Conservation (phyloP, 805 yeast species). For the Candida chauliodis region DNA sequence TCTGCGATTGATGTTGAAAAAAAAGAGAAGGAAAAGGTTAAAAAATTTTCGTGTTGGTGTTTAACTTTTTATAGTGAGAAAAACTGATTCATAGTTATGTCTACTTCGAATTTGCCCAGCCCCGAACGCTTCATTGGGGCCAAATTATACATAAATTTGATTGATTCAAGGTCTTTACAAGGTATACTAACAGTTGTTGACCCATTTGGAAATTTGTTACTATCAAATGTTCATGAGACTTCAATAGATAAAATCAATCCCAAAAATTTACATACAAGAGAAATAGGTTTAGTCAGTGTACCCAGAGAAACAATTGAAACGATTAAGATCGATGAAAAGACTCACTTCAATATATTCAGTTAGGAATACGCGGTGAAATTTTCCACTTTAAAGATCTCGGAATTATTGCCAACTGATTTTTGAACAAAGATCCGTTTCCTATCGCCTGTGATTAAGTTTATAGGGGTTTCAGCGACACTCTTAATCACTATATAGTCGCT, state of each 20-base stretch:
- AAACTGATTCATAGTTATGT: neutral
- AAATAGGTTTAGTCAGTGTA: constrained; percentile 53
- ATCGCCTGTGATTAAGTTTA: constrained; percentile 2
- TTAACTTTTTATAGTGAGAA: constrained; percentile 3
- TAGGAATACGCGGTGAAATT: neutral
- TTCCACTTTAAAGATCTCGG: constrained; percentile 1
- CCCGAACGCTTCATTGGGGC: constrained; percentile 31
- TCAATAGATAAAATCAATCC: constrained; percentile 24
- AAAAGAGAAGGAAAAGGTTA: constrained; percentile 6
- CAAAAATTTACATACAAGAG: constrained; percentile 27
- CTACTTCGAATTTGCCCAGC: neutral
- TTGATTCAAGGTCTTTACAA: constrained; percentile 30
- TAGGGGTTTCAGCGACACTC: too few relatives aligned
- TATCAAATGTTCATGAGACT: constrained; percentile 33
- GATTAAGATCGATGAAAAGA: constrained; percentile 20
- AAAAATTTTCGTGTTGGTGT: constrained; percentile 1
- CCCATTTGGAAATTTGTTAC: constrained; percentile 40
- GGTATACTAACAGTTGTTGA: constrained; percentile 40
- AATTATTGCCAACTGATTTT: neutral
- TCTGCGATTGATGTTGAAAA: constrained; percentile 37
- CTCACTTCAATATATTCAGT: constrained; percentile 13
- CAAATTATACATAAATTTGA: constrained; percentile 22
- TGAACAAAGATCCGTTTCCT: neutral
- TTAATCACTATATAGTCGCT: too few relatives aligned
- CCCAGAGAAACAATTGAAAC: constrained; percentile 38